A percentile compares a stretch with the other conserved stretches of the same genome.
phyloP scores from a whole-genome alignment of 139 green algal species.

The Yamagishiella unicocca region DNA sequence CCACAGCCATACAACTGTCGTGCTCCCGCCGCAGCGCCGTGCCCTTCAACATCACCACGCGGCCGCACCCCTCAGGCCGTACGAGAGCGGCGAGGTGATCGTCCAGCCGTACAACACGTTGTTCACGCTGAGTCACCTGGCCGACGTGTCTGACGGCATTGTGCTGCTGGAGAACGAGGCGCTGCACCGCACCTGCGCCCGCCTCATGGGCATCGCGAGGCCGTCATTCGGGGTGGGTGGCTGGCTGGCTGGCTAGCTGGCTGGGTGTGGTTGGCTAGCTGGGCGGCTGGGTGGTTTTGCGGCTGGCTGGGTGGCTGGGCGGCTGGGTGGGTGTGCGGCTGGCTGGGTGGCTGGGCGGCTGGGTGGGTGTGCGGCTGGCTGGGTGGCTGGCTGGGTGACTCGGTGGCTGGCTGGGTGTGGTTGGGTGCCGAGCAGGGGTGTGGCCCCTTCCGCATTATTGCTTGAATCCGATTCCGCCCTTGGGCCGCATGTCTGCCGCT shows the following conservation, averaged over 20 bases:
- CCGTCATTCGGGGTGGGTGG: conserved; percentile 68
- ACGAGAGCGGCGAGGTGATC: conserved; percentile 83
- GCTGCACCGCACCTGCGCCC: conserved; percentile 64
- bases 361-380: no score
- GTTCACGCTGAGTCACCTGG: conserved; percentile 78
- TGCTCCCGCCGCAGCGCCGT: no score
- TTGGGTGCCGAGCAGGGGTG: not conserved
- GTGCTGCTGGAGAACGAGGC: conserved; percentile 78
- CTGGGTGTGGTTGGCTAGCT: not conserved
- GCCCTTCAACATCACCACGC: not conserved
- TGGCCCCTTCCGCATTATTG: no score
- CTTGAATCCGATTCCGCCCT: no score
- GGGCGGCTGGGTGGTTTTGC: no score
- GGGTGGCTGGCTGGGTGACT: not conserved
- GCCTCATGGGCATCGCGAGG: conserved; percentile 64
- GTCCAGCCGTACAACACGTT: conserved; percentile 90
- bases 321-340: not conserved
- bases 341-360: not conserved
- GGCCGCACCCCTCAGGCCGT: conserved; percentile 64
- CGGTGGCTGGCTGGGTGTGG: not conserved
- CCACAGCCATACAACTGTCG: no score
- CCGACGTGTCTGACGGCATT: conserved; percentile 73
- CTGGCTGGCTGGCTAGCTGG: not conserved
- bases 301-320: not conserved
- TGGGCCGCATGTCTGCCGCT: not conserved